Evolutionary conservation across 768 basidiomycete genomes (phyloP), one percentile per base, ranked within the genome.

Genomic region (Hirschioporus abietinus): DNA sequence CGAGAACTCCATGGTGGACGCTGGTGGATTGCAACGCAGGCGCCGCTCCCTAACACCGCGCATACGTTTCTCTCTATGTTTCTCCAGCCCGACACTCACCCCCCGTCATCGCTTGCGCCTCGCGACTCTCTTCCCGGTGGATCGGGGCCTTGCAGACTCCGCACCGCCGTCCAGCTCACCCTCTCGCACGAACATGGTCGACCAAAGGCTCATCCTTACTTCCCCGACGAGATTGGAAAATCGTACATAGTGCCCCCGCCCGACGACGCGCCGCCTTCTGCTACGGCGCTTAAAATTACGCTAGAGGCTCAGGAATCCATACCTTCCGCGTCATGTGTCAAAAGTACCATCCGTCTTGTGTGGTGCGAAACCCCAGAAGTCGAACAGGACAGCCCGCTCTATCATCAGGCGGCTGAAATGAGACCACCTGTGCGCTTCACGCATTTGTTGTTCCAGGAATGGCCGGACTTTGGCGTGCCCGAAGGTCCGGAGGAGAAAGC

Each of bases 401-500:
- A 61, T 15, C 60, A 34, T 15, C 25, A 34, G 30, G 15, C 23
- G 20, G 68, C 72, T 58, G 71, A 72, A 10, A 64, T 70, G 34
- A 71, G 74, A 12, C 74, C 80, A 57, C 71, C 82, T 23, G 73
- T 87, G 63, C 74, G 81, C 34, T 91, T 93, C 75, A 83, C 83
- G 62, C 93, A 94, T 73, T 69, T 94, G 75, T 75, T 93, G 35
- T 94, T 88, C 72, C 77, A 80, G 23, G 86, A 88, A 1, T 95
- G 93, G 93, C 93, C 93, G 18, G 93, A 95, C 74, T 87, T 92
- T 70, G 90, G 92, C 27, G 86, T 94, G n/a, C 93, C 93, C 10
- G 74, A 81, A 57, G 42, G 42, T 15, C 79, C 79, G 36, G 79
- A 85, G 66, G 86, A 92, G 68, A 83, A 82, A 58, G 78, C 77